Evolutionary conservation across 208 protist species (phyloP).

Genomic region (Crithidia thermophila): DNA sequence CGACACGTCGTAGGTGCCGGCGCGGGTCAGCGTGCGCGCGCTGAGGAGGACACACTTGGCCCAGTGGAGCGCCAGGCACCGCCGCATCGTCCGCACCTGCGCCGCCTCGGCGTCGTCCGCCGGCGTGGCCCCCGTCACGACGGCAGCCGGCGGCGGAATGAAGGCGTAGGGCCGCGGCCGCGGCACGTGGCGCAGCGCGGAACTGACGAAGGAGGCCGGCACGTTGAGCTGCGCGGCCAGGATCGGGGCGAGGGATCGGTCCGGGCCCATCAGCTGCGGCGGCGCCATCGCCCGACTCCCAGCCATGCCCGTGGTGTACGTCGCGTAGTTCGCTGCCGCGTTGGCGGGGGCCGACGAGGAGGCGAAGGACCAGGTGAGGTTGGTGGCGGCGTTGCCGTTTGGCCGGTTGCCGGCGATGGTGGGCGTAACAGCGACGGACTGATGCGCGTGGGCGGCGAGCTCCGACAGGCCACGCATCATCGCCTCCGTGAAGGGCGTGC

Average conservation of each 20-base stretch:
- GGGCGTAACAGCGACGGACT: constrained; percentile 9
- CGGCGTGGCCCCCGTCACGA: constrained; percentile 42
- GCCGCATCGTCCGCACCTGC: constrained; percentile 44
- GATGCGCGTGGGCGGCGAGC: constrained; percentile 36
- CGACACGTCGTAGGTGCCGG: constrained; percentile 36
- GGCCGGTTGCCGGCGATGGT: neutral
- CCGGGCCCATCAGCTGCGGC: constrained; percentile 6
- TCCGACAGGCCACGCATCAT: constrained; percentile 60
- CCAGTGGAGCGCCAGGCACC: constrained; percentile 53
- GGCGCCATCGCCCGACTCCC: neutral
- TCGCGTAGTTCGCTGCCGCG: neutral
- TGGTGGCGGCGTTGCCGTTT: neutral
- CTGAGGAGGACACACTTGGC: constrained; percentile 59
- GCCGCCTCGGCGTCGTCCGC: constrained; percentile 36
- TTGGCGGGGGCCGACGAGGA: constrained; percentile 2
- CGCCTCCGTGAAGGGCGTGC: constrained; percentile 55
- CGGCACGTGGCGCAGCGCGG: constrained; percentile 9
- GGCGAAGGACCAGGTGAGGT: constrained; percentile 15
- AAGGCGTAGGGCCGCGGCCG: constrained; percentile 25
- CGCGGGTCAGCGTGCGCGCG: constrained; percentile 41
- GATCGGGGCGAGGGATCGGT: constrained; percentile 8
- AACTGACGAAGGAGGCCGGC: constrained; percentile 8
- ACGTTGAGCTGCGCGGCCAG: constrained; percentile 18
- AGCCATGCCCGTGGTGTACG: neutral
- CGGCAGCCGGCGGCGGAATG: constrained; percentile 20